phyloP scores from a whole-genome alignment of 345 rosid genomes.

The Rhodamnia argentea region DNA sequence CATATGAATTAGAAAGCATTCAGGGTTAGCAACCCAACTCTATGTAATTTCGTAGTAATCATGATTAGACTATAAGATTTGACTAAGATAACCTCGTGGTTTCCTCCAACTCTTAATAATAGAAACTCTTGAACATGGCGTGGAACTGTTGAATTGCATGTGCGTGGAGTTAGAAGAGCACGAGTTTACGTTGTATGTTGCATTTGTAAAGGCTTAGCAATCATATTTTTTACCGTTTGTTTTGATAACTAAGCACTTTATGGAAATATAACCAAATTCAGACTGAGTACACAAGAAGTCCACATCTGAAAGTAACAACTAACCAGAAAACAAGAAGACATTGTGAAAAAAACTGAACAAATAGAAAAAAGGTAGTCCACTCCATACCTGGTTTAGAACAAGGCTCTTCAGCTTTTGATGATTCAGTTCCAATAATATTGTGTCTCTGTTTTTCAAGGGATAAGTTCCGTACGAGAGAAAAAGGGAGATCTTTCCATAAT shows the following conservation, averaged over 20 bases:
- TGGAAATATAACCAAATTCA: neutral
- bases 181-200: neutral
- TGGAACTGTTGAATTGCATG: neutral
- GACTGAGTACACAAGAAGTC: neutral
- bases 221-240: neutral
- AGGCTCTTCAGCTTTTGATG: neutral
- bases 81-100: neutral
- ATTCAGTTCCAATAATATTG: neutral
- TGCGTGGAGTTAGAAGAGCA: neutral
- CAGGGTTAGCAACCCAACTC: neutral
- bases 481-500: neutral
- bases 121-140: neutral
- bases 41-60: neutral
- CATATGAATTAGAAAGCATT: neutral
- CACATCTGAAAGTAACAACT: neutral
- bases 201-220: neutral
- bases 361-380: neutral
- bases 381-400: neutral
- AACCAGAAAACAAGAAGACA: neutral
- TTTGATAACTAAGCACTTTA: neutral
- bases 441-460: neutral
- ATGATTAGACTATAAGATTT: neutral
- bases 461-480: neutral
- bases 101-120: neutral
- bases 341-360: neutral